A percentile compares a stretch with the other conserved stretches of the same genome.
phyloP scores from a whole-genome alignment of 2,329 filamentous ascomycete genomes.

The Monilinia laxa region DNA sequence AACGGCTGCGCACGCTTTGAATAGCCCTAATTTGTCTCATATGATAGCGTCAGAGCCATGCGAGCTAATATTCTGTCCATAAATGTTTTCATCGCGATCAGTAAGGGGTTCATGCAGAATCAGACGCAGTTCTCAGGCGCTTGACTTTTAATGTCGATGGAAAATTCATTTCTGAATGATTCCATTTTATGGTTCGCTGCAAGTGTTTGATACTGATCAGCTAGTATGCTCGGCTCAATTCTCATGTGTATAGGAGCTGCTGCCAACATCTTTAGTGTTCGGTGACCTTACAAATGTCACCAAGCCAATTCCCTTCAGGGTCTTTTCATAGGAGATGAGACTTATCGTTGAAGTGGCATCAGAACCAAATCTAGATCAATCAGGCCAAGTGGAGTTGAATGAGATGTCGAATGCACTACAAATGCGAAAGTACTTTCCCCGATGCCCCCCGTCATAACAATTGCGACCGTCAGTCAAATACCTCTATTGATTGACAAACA shows the following conservation, averaged over 20 bases:
- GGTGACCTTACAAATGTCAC: neutral
- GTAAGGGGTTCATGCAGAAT: neutral
- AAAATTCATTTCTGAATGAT: too few relatives aligned
- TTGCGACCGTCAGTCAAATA: neutral
- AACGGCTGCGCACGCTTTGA: neutral
- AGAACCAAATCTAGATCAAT: too few relatives aligned
- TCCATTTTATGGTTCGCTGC: too few relatives aligned
- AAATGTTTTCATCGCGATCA: neutral
- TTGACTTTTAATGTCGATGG: neutral
- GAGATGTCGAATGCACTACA: too few relatives aligned
- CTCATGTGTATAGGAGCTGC: neutral
- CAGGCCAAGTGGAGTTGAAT: neutral
- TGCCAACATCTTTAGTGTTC: neutral
- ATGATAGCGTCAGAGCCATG: neutral
- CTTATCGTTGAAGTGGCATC: neutral
- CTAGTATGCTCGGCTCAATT: neutral
- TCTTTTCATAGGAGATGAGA: too few relatives aligned
- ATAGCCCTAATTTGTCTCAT: neutral
- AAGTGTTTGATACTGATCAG: neutral
- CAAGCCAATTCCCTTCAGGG: accelerated
- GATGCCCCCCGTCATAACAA: neutral
- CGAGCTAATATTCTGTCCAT: neutral
- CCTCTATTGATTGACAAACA: neutral
- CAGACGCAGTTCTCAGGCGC: too few relatives aligned
- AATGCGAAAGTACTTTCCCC: neutral